phyloP scores from a whole-genome alignment of 192 early-diverging fungal species.

The Backusella parvicylindrica region DNA sequence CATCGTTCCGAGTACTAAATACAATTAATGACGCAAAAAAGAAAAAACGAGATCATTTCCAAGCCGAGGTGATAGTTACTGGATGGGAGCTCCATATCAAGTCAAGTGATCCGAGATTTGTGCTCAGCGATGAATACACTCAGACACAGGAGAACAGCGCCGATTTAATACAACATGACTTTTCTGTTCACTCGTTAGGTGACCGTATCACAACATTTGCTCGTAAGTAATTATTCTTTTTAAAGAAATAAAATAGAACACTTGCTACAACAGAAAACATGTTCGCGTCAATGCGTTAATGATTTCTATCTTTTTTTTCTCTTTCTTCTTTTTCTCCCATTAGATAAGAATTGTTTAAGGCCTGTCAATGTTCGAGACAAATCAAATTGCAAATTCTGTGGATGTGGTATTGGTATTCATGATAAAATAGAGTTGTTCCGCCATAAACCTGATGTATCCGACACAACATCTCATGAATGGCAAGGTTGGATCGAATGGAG shows the following conservation, averaged over 20 bases:
- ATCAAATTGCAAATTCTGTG: background rate
- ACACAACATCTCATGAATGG: background rate
- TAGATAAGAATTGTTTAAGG: slow-evolving; percentile 10
- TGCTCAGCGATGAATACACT: background rate
- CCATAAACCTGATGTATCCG: background rate
- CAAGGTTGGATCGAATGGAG: slow-evolving; percentile 19
- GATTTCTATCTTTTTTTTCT: background rate
- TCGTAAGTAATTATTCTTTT: background rate
- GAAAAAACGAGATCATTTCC: slow-evolving; percentile 12
- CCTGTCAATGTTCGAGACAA: background rate
- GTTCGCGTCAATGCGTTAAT: background rate
- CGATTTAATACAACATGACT: background rate
- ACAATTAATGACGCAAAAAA: background rate
- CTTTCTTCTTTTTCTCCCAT: no score
- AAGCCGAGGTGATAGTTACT: slow-evolving; percentile 3
- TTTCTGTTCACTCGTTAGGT: background rate
- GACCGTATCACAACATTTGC: slow-evolving; percentile 3
- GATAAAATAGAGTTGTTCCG: slow-evolving; percentile 6
- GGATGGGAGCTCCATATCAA: slow-evolving; percentile 21
- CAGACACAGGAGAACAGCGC: background rate
- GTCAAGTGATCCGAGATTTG: background rate
- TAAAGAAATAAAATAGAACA: background rate
- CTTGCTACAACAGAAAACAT: background rate
- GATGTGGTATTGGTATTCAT: background rate
- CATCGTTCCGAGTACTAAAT: background rate